These are phyloP conservation scores for Tubosaeta brunneosetosa DNA, from an alignment of 768 basidiomycete species.

Conservation along the genomic window DNA sequence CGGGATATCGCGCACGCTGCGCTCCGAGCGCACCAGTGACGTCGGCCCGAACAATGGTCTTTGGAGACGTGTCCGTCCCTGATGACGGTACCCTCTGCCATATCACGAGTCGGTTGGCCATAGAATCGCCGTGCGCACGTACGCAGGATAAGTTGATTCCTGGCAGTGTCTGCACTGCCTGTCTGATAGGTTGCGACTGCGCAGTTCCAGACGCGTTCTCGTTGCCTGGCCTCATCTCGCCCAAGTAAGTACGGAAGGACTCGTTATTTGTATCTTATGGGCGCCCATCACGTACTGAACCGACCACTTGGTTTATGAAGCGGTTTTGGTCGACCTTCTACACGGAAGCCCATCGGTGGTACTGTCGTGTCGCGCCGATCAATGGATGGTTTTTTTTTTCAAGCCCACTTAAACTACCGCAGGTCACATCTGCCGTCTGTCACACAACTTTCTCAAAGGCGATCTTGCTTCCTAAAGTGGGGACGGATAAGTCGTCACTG, in stretches of 20 bases:
- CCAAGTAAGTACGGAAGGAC: background rate
- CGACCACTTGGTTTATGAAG: background rate
- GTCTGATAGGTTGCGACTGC: background rate
- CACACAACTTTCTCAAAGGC: background rate
- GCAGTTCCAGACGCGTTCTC: background rate
- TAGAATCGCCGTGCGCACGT: background rate
- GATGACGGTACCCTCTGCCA: too few relatives aligned
- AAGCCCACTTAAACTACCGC: background rate
- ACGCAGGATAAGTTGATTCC: background rate
- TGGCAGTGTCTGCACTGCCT: background rate
- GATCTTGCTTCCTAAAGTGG: background rate
- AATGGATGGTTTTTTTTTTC: background rate
- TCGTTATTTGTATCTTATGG: background rate
- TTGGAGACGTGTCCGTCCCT: too few relatives aligned
- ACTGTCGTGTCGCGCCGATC: background rate
- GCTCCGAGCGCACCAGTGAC: too few relatives aligned
- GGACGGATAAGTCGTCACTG: background rate
- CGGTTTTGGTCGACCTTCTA: background rate
- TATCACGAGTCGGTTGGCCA: background rate
- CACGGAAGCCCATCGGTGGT: background rate
- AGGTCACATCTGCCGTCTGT: background rate
- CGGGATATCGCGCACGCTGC: too few relatives aligned
- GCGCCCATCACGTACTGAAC: conserved; percentile 1
- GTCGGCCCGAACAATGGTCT: too few relatives aligned
- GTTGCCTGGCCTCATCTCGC: background rate